phyloP scores from a whole-genome alignment of 345 rosid genomes.

The Viola odorata region DNA sequence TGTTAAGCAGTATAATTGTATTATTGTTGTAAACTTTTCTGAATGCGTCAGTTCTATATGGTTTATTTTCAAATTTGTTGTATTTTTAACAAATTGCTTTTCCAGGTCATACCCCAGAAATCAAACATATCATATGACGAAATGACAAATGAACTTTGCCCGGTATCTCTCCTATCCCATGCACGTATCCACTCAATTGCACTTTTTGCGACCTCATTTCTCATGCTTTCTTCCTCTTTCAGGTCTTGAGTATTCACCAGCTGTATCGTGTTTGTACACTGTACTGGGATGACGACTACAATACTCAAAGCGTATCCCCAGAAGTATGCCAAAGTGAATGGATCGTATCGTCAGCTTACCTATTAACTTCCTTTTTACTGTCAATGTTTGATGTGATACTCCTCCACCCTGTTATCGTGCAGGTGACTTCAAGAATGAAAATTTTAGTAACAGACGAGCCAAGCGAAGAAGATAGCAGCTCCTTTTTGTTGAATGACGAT shows the following conservation, averaged over 20 bases:
- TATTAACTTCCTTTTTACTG: background rate
- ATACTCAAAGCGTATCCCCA: constrained; percentile 17
- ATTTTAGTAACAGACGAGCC: constrained; percentile 9
- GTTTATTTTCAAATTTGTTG: too few species aligned
- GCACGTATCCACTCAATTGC: background rate
- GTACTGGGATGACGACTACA: constrained; percentile 23
- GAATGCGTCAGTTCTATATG: too few species aligned
- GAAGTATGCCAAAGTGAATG: constrained; percentile 19
- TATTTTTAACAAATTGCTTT: background rate
- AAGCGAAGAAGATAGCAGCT: constrained; percentile 1
- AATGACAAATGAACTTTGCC: constrained; percentile 26
- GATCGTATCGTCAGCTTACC: background rate
- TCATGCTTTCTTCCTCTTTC: constrained; percentile 5
- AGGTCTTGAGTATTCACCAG: constrained; percentile 19
- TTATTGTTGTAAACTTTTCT: too few species aligned
- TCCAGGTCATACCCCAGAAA: constrained; percentile 31
- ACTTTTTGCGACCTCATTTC: background rate
- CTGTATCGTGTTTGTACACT: constrained; percentile 22
- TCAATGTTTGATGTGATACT: background rate
- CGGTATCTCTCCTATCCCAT: constrained; percentile 14
- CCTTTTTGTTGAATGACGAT: constrained; percentile 21
- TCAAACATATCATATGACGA: constrained; percentile 22
- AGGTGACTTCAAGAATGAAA: constrained; percentile 25
- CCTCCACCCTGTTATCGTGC: background rate
- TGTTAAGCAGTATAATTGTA: too few species aligned